These are phyloP conservation scores for Thalassiosira livingstoniorum DNA, from an alignment of 352 stramenopile species.

Conservation along the genomic window DNA sequence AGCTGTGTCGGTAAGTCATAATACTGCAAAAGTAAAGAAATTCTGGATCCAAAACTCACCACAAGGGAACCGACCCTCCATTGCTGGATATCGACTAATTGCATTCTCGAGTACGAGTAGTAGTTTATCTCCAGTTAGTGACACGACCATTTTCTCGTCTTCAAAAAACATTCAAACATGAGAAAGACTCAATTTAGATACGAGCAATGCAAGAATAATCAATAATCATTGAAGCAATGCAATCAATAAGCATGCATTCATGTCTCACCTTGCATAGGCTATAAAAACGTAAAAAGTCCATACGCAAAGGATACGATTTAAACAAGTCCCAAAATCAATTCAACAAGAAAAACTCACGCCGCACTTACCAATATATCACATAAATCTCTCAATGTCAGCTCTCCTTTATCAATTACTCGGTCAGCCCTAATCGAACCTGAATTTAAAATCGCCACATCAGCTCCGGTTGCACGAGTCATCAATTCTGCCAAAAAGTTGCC, in stretches of 20 bases:
- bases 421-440: conserved; percentile 74
- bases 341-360: not conserved
- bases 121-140: conserved; percentile 63
- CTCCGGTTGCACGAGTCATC: conserved; percentile 70
- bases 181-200: too few species aligned
- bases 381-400: conserved; percentile 65
- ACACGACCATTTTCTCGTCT: conserved; percentile 64
- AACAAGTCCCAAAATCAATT: not conserved
- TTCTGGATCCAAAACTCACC: too few species aligned
- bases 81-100: conserved; percentile 67
- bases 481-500: conserved; percentile 77
- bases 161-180: conserved; percentile 13
- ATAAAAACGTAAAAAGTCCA: not conserved
- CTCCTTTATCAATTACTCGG: conserved; percentile 56
- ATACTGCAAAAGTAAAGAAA: too few species aligned
- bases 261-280: not conserved
- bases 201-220: too few species aligned
- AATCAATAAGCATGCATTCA: not conserved
- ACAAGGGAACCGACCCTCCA: conserved; percentile 76
- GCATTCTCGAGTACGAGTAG: conserved; percentile 76
- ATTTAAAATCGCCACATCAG: conserved; percentile 74
- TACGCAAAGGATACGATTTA: not conserved
- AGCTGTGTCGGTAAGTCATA: too few species aligned
- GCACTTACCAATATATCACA: conserved; percentile 66
- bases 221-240: not conserved